Percentiles rank a stretch among this genome's conserved stretches.
Evolutionary conservation across 2,329 filamentous ascomycete species (phyloP).

Genomic region (Thielaviopsis euricoi): DNA sequence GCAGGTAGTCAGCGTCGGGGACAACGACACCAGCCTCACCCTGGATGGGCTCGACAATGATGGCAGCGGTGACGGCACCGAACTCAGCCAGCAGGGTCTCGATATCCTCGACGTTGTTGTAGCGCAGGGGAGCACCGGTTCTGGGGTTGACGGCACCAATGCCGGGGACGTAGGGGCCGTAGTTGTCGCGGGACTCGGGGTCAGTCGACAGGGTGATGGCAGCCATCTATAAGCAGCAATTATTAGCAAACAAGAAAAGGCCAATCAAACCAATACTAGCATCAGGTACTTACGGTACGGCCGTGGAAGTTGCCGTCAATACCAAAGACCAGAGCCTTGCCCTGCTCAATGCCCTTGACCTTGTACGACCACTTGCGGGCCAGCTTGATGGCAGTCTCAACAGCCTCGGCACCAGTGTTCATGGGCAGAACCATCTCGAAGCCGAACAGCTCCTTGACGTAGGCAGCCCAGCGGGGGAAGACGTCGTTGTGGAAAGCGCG

Average conservation of each 20-base stretch:
- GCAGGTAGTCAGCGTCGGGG: conserved; percentile 76
- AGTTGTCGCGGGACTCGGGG: conserved; percentile 89
- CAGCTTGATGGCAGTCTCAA: conserved; percentile 92
- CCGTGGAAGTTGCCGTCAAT: conserved; percentile 93
- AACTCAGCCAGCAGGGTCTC: conserved; percentile 64
- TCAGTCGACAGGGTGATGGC: conserved; percentile 93
- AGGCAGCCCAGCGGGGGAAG: conserved; percentile 88
- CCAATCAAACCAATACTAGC: neutral
- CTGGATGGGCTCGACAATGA: conserved; percentile 93
- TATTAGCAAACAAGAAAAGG: neutral
- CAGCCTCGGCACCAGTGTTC: conserved; percentile 94
- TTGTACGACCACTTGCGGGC: conserved; percentile 98
- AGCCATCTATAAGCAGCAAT: conserved; percentile 46
- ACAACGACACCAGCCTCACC: conserved; percentile 95
- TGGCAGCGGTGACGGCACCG: conserved; percentile 73
- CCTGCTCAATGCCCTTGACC: conserved; percentile 72
- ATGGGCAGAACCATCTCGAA: conserved; percentile 98
- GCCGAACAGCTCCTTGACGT: conserved; percentile 73
- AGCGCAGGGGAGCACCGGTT: conserved; percentile 62
- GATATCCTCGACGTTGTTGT: conserved; percentile 70
- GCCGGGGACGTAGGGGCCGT: conserved; percentile 85
- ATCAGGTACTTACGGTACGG: conserved; percentile 51
- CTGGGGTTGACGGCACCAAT: conserved; percentile 63
- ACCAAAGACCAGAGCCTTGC: conserved; percentile 70
- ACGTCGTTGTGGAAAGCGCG: conserved; percentile 97